phyloP scores from a whole-genome alignment of 805 yeast species.

The Yamadazyma endophytica region DNA sequence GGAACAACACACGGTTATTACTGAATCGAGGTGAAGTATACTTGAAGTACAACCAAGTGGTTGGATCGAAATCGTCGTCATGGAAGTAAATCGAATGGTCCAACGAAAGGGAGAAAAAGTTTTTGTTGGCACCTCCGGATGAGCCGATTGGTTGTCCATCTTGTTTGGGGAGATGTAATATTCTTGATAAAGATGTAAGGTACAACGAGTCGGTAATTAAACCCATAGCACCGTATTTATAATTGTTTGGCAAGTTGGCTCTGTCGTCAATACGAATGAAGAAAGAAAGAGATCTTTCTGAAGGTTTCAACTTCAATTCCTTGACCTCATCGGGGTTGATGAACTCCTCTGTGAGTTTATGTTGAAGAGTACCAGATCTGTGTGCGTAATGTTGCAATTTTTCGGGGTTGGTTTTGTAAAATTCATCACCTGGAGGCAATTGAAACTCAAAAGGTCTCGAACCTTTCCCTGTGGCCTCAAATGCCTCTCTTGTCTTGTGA shows the following conservation, averaged over 20 bases:
- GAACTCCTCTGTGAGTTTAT: slow-evolving; percentile 25
- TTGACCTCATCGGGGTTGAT: slow-evolving; percentile 15
- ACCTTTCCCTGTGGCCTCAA: slow-evolving; percentile 17
- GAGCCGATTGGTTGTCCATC: slow-evolving; percentile 9
- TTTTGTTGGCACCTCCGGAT: slow-evolving; percentile 20
- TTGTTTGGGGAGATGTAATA: slow-evolving; percentile 22
- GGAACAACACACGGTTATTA: slow-evolving; percentile 27
- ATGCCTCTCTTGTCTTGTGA: slow-evolving; percentile 10
- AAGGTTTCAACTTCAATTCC: slow-evolving; percentile 20
- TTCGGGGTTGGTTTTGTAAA: slow-evolving; percentile 18
- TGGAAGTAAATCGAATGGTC: slow-evolving; percentile 35
- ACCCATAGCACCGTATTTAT: slow-evolving; percentile 22
- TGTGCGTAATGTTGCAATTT: slow-evolving; percentile 11
- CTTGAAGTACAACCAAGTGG: slow-evolving; percentile 26
- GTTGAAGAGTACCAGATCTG: slow-evolving; percentile 15
- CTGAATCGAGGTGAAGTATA: slow-evolving; percentile 22
- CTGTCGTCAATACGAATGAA: slow-evolving; percentile 25
- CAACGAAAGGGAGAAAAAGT: slow-evolving; percentile 28
- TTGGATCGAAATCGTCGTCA: slow-evolving; percentile 31
- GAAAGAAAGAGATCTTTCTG: slow-evolving; percentile 29
- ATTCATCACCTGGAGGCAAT: slow-evolving; percentile 19
- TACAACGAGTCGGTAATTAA: slow-evolving; percentile 29
- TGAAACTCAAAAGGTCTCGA: slow-evolving; percentile 31
- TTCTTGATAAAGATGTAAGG: slow-evolving; percentile 24
- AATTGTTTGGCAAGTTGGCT: slow-evolving; percentile 10